Evolutionary conservation across 1,284 basidiomycete genomes (phyloP).

Genomic region (Termitomyces sp.): DNA sequence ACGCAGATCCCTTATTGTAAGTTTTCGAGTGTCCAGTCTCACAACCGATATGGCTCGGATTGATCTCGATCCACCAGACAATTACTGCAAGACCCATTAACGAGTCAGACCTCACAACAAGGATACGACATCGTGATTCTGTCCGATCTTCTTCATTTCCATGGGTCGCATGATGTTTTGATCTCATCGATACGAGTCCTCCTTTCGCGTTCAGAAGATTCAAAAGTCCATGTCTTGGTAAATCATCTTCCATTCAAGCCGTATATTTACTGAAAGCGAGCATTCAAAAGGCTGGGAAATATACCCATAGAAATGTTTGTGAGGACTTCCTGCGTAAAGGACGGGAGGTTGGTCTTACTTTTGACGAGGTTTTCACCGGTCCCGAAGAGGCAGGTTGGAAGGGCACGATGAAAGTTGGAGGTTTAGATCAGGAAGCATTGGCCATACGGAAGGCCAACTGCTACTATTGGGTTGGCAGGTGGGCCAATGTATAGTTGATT

Average conservation of each 20-base stretch:
- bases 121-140: conserved; percentile 59
- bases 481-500: conserved; percentile 22
- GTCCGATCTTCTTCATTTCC: conserved; percentile 67
- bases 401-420: conserved; percentile 41
- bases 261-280: background rate
- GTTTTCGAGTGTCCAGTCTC: conserved; percentile 13
- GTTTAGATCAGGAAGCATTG: conserved; percentile 44
- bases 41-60: background rate
- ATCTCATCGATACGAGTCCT: conserved; percentile 44
- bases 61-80: conserved; percentile 13
- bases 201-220: conserved; percentile 35
- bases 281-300: conserved; percentile 45
- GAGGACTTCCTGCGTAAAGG: conserved; percentile 45
- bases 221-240: conserved; percentile 53
- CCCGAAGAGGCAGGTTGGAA: conserved; percentile 38
- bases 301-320: conserved; percentile 52
- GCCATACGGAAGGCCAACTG: conserved; percentile 50
- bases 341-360: conserved; percentile 36
- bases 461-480: conserved; percentile 54
- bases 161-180: conserved; percentile 53
- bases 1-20: conserved; percentile 43
- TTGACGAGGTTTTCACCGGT: conserved; percentile 37
- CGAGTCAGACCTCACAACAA: conserved; percentile 8
- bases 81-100: conserved; percentile 14
- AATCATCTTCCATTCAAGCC: conserved; percentile 7